Base-by-base conservation (phyloP, 768 basidiomycete species). In the Sarcodon aspratus region DNA sequence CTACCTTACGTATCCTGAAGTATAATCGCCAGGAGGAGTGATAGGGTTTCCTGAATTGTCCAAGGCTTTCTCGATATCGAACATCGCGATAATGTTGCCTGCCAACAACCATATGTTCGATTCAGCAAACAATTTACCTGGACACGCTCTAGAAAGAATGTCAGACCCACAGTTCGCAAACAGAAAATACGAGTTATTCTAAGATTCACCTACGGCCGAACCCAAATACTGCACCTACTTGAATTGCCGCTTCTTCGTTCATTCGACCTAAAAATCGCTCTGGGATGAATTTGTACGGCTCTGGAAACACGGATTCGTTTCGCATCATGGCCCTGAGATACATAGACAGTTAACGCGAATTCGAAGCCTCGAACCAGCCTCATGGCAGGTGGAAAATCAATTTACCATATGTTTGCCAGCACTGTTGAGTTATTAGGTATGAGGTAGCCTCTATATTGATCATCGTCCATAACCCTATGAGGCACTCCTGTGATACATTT, bases 391-490 rank as follows among this genome's bases (percentile, higher is more conserved):
- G 38, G 21, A 40, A 7, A 40, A 5, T 15, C 38, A 11, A 46
- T 49, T 10, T 10, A 59, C 56, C 55, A 57, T 18, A 57, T 52
- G 37, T 59, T 59, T 3, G 55, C 52, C 10, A 59, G 55, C 21
- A 59, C 36, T 54, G 55, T 54, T 6, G 58, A 49, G 12, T 53
- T 53, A 2, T 48, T 46, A 1, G 55, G 55, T 31, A 59, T 55
- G 40, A 49, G 45, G 40, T 49, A 54, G 3, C 55, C 57, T 12
- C 54, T 46, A 44, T 63, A 59, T 12, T 48, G 36, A 47, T 61
- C 62, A 48, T 66, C 63, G 50, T 58, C 54, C 3, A 36, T 54
- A n/a, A 53, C 44, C 31, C 33, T 34, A 45, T 62, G 62, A 12
- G 58, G 53, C 33, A 56, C 45, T 9, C 54, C 59, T 59, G 47